Evolutionary conservation across 306 rosid genomes (phyloP).

Genomic region (Quercus engelmannii): DNA sequence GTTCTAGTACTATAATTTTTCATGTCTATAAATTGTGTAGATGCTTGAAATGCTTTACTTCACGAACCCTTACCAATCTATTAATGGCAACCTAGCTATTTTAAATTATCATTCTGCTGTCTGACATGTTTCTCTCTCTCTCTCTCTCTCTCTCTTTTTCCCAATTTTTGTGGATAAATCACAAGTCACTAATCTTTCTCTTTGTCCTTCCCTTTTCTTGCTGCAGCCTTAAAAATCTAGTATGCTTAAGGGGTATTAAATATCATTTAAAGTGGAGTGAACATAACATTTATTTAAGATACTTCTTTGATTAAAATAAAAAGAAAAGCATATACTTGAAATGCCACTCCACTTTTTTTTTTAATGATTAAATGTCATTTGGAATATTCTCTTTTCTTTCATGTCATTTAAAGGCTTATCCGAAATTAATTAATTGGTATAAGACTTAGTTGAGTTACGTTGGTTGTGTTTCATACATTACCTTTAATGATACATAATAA

Average conservation of each 20-base stretch:
- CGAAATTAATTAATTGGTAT: background rate
- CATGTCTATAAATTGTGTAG: background rate
- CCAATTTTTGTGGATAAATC: background rate
- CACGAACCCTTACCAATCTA: background rate
- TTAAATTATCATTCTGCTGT: background rate
- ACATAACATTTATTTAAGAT: no score
- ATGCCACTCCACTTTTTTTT: no score
- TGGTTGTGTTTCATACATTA: background rate
- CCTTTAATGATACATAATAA: background rate
- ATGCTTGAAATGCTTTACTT: background rate
- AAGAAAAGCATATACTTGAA: no score
- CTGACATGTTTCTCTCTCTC: background rate
- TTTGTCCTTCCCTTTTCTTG: background rate
- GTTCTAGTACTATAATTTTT: background rate
- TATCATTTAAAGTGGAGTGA: background rate
- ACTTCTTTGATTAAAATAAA: no score
- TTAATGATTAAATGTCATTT: background rate
- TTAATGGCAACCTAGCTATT: background rate
- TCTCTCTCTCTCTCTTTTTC: background rate
- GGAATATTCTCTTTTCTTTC: background rate
- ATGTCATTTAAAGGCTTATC: background rate
- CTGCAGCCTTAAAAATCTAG: background rate
- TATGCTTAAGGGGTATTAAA: background rate
- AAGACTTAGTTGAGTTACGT: background rate
- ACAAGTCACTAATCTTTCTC: background rate